Evolutionary conservation across 257 asterid genomes (phyloP).

Genomic region (Forsythia suspensa): DNA sequence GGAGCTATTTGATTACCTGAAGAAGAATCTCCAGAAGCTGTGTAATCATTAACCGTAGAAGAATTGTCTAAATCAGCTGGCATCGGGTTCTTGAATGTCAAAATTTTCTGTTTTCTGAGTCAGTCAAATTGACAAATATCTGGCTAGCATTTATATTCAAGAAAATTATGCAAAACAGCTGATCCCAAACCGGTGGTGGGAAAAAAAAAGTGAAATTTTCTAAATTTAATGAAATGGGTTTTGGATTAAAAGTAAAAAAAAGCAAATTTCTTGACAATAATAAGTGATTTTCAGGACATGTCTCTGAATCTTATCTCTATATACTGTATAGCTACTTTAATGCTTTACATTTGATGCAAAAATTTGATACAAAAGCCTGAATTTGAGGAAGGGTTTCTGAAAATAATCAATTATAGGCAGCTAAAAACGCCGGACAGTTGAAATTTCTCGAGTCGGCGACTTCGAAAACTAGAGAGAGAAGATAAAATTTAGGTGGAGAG

Average conservation of each 20-base stretch:
- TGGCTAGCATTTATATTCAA: neutral
- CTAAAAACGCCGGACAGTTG: constrained; percentile 12
- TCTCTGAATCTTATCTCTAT: constrained; percentile 9
- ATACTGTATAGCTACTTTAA: neutral
- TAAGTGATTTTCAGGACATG: neutral
- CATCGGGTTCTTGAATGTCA: neutral
- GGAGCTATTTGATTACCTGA: constrained; percentile 36
- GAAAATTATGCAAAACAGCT: constrained; percentile 16
- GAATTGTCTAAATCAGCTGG: constrained; percentile 22
- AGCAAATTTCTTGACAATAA: constrained; percentile 6
- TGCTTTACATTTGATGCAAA: constrained; percentile 4
- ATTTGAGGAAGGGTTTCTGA: neutral
- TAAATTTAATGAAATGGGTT: constrained; percentile 24
- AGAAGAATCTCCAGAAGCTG: constrained; percentile 54
- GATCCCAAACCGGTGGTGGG: constrained; percentile 9
- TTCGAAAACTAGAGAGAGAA: constrained; percentile 23
- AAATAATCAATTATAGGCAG: neutral
- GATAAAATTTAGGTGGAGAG: constrained; percentile 13
- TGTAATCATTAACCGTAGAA: constrained; percentile 48
- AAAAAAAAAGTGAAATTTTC: constrained; percentile 8
- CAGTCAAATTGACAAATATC: constrained; percentile 15
- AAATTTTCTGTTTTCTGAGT: neutral
- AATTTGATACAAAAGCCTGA: neutral
- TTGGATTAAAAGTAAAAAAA: constrained; percentile 18
- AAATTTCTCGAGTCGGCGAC: constrained; percentile 18